Conservation (phyloP, 164 flowering plant genomes). For the Annona cherimola region DNA sequence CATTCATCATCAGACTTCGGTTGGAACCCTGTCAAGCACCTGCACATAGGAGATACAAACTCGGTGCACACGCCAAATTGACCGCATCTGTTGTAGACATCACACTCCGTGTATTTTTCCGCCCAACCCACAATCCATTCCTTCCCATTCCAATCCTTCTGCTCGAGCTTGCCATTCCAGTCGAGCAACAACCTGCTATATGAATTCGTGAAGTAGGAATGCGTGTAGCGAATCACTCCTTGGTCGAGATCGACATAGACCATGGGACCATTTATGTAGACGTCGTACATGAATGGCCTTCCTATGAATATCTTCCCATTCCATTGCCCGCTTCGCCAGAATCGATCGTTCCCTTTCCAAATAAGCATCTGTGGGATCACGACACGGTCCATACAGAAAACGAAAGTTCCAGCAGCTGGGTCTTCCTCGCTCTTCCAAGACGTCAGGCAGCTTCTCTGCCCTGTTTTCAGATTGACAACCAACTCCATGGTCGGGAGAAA, state of each 20-base stretch:
- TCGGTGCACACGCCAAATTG: conserved; percentile 1
- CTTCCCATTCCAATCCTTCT: not conserved
- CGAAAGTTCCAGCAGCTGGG: not conserved
- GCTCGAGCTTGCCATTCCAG: not conserved
- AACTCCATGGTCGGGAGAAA: conserved; percentile 3
- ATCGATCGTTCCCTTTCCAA: conserved; percentile 2
- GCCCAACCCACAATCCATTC: not conserved
- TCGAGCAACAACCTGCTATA: not conserved
- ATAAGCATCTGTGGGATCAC: not conserved
- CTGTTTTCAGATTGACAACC: not conserved
- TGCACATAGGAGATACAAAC: not conserved
- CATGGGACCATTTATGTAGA: not conserved
- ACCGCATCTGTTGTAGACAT: not conserved
- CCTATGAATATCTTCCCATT: not conserved
- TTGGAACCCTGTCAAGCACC: conserved; percentile 5
- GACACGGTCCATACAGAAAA: not conserved
- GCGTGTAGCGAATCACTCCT: not conserved
- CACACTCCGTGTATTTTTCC: not conserved
- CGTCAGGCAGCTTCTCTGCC: not conserved
- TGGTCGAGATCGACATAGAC: not conserved
- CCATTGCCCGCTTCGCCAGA: conserved; percentile 5
- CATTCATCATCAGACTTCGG: not conserved
- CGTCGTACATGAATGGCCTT: not conserved
- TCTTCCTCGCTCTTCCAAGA: not conserved
- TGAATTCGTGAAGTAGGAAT: not conserved